These are phyloP conservation scores for Aspergillus eucalypticola DNA, from an alignment of 2,329 filamentous ascomycete genomes.

Conservation along the genomic window DNA sequence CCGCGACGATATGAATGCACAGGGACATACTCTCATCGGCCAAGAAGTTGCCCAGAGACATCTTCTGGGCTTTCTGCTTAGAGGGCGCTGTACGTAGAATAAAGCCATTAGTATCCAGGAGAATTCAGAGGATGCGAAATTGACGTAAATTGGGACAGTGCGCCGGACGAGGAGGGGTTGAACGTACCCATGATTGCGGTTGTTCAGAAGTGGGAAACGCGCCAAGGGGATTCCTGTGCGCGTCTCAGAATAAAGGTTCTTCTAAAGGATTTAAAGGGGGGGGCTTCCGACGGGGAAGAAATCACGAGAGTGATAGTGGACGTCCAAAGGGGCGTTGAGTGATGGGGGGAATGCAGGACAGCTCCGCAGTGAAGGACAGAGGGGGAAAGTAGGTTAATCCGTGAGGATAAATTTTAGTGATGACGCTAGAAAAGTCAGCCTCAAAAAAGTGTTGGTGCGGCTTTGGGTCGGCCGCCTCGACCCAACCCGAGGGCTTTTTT, in stretches of 20 bases:
- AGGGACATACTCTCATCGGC: conserved; percentile 75
- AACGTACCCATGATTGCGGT: conserved; percentile 63
- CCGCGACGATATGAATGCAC: conserved; percentile 13
- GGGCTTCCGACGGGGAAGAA: conserved; percentile 24
- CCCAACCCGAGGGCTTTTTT: conserved; percentile 26
- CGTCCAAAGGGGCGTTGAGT: conserved; percentile 18
- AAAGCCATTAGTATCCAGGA: conserved; percentile 47
- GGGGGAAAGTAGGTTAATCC: conserved; percentile 39
- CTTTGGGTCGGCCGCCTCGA: conserved; percentile 21
- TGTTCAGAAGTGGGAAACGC: conserved; percentile 40
- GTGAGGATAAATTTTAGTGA: conserved; percentile 46
- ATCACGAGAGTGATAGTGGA: conserved; percentile 19
- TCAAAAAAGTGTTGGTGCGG: conserved; percentile 33
- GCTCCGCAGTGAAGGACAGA: conserved; percentile 28
- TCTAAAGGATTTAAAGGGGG: conserved; percentile 21
- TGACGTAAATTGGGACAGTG: conserved; percentile 9
- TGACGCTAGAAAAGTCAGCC: conserved; percentile 45
- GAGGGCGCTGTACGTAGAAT: conserved; percentile 68
- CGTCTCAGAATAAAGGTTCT: conserved; percentile 35
- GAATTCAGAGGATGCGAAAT: conserved; percentile 10
- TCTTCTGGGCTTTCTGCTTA: conserved; percentile 92
- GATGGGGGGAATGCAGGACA: conserved; percentile 23
- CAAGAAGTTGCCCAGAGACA: conserved; percentile 97
- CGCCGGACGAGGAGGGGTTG: conserved; percentile 19
- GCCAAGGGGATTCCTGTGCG: conserved; percentile 41